Percentiles rank a stretch among this genome's conserved stretches.
These are phyloP conservation scores for Theileria orientalis DNA, from an alignment of 169 alveolate genomes.

Conservation along the genomic window DNA sequence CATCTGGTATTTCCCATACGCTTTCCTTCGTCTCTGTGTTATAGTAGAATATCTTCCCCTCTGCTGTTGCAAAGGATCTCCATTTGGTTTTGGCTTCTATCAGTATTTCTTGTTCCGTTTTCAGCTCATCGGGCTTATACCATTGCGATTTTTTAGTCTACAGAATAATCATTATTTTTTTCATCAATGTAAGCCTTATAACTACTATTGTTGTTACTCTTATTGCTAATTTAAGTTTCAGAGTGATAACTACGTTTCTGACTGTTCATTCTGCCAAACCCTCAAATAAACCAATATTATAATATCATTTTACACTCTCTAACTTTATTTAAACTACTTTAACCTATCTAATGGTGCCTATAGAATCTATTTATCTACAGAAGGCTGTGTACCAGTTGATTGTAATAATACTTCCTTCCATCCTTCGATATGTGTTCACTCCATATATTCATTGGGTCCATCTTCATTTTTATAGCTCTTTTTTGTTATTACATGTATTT, in stretches of 20 bases:
- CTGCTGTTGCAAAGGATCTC: slow-evolving; percentile 78
- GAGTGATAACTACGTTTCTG: too few relatives aligned
- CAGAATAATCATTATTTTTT: not conserved
- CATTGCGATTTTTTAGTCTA: slow-evolving; percentile 79
- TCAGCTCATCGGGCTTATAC: slow-evolving; percentile 82
- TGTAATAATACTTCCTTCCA: slow-evolving; percentile 79
- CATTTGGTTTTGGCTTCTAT: slow-evolving; percentile 72
- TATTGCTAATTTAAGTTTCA: too few relatives aligned
- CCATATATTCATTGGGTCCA: slow-evolving; percentile 58
- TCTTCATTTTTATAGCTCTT: not conserved
- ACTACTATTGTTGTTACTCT: not conserved
- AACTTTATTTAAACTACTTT: too few relatives aligned
- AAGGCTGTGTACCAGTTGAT: slow-evolving; percentile 54
- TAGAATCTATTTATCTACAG: too few relatives aligned
- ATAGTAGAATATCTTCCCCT: slow-evolving; percentile 79
- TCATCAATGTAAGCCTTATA: not conserved
- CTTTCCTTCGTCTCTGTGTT: slow-evolving; percentile 74
- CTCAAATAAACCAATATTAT: too few relatives aligned
- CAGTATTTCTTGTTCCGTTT: slow-evolving; percentile 64
- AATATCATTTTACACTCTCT: too few relatives aligned
- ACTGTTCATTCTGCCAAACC: not conserved
- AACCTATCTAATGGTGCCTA: too few relatives aligned
- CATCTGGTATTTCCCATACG: slow-evolving; percentile 81
- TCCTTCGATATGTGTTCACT: slow-evolving; percentile 79
- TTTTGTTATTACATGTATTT: too few relatives aligned